Percentiles rank a stretch among this genome's conserved stretches.
Conservation (phyloP, 495 filamentous ascomycete species). For the Talaromyces liani region DNA sequence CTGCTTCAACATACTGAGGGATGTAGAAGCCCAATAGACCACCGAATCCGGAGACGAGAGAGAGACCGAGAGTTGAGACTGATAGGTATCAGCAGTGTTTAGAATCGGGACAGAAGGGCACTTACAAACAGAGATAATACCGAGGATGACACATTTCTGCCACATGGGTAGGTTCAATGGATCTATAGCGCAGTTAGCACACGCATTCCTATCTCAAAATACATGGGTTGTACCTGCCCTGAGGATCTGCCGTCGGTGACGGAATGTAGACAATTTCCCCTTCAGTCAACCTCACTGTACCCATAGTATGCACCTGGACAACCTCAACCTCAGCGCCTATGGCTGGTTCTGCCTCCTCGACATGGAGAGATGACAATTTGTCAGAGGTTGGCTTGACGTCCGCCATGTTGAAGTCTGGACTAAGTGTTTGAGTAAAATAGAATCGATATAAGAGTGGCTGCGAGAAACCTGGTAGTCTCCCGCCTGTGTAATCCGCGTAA, state of each 20-base stretch:
- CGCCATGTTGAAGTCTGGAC: neutral
- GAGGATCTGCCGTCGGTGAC: constrained; percentile 22
- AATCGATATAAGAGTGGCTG: neutral
- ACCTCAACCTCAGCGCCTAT: neutral
- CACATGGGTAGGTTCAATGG: constrained; percentile 22
- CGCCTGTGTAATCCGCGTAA: neutral
- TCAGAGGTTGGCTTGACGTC: neutral
- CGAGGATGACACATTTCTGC: constrained; percentile 19
- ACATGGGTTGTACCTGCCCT: constrained; percentile 8
- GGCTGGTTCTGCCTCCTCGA: constrained; percentile 15
- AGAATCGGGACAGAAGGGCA: constrained; percentile 10
- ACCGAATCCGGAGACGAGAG: constrained; percentile 23
- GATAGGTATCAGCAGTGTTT: neutral
- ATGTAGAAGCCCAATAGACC: constrained; percentile 21
- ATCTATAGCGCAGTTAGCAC: constrained; percentile 11
- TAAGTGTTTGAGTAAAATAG: neutral
- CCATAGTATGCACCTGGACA: constrained; percentile 16
- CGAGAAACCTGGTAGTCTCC: constrained; percentile 7
- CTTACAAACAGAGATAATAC: constrained; percentile 23
- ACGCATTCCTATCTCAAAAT: neutral
- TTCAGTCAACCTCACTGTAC: constrained; percentile 23
- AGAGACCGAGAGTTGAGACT: constrained; percentile 22
- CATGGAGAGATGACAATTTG: constrained; percentile 10
- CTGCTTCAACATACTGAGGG: constrained; percentile 12
- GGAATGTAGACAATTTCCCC: constrained; percentile 23